Percentiles rank a stretch among this genome's conserved stretches.
These are phyloP conservation scores for Paramyrothecium roridum DNA, from an alignment of 2,329 filamentous ascomycete species.

Conservation along the genomic window DNA sequence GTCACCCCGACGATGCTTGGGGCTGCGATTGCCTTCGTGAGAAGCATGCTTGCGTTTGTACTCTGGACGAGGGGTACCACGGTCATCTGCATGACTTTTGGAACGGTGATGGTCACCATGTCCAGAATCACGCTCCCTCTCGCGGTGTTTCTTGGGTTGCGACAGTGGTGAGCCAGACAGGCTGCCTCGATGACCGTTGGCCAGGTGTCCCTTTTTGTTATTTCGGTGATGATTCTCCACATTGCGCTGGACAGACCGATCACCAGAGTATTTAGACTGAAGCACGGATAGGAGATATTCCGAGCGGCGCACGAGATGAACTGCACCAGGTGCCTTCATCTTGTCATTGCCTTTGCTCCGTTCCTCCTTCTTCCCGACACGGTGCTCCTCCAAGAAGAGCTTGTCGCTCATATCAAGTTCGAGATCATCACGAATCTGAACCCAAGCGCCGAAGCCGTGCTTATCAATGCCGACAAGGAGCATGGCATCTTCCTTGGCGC, in stretches of 20 bases:
- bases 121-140: constrained; percentile 43
- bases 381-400: constrained; percentile 94
- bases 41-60: constrained; percentile 59
- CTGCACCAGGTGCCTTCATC: constrained; percentile 91
- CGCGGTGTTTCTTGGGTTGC: constrained; percentile 41
- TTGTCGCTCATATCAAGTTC: constrained; percentile 86
- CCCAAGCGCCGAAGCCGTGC: constrained; percentile 95
- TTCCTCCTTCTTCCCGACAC: constrained; percentile 97
- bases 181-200: constrained; percentile 60
- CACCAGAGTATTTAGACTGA: constrained; percentile 77
- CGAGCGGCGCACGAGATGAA: constrained; percentile 90
- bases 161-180: constrained; percentile 72
- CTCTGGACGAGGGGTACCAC: constrained; percentile 49
- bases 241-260: constrained; percentile 71
- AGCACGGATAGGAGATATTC: constrained; percentile 96
- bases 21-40: constrained; percentile 38
- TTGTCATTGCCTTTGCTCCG: constrained; percentile 73
- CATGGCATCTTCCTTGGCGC: constrained; percentile 93
- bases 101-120: constrained; percentile 48
- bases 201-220: constrained; percentile 70
- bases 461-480: constrained; percentile 88
- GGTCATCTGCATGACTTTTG: constrained; percentile 48
- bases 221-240: constrained; percentile 94
- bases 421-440: constrained; percentile 85
- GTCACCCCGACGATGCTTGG: constrained; percentile 39